A percentile compares a stretch with the other conserved stretches of the same genome.
Conservation (phyloP, 352 stramenopile species). For the Phytophthora boehmeriae region DNA sequence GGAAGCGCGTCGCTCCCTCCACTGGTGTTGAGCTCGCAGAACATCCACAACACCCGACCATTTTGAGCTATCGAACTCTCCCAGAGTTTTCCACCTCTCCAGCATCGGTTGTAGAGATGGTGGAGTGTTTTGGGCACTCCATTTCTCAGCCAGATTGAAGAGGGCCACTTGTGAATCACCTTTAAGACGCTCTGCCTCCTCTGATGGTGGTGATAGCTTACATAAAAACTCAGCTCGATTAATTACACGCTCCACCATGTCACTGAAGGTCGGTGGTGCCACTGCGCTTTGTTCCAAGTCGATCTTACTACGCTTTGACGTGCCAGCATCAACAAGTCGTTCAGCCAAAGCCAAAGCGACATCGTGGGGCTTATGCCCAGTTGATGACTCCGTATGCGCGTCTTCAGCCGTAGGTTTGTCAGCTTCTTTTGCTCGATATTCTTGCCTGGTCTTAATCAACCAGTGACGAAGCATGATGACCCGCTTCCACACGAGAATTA, state of each 20-base stretch:
- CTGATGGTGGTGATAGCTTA: slow-evolving; percentile 70
- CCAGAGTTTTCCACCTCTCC: slow-evolving; percentile 81
- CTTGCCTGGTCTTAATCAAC: slow-evolving; percentile 83
- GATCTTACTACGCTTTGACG: slow-evolving; percentile 27
- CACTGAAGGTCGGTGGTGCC: slow-evolving; percentile 70
- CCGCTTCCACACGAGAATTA: slow-evolving; percentile 77
- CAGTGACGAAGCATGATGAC: slow-evolving; percentile 84
- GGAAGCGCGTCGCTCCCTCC: slow-evolving; percentile 59
- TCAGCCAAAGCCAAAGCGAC: background rate
- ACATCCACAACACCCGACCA: slow-evolving; percentile 89
- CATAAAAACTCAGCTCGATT: slow-evolving; percentile 80
- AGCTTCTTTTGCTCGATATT: slow-evolving; percentile 68
- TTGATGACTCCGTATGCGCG: background rate
- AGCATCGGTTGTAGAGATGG: slow-evolving; percentile 87
- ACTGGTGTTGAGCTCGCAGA: slow-evolving; percentile 73
- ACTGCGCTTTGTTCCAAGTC: slow-evolving; percentile 67
- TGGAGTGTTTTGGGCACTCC: slow-evolving; percentile 81
- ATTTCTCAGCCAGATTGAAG: slow-evolving; percentile 87
- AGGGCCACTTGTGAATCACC: slow-evolving; percentile 75
- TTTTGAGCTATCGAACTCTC: slow-evolving; percentile 79
- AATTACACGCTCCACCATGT: slow-evolving; percentile 67
- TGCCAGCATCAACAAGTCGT: background rate
- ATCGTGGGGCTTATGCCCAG: background rate
- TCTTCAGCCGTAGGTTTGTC: slow-evolving; percentile 37
- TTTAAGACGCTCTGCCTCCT: slow-evolving; percentile 67